phyloP scores from a whole-genome alignment of 2,329 filamentous ascomycete species.

The Nakataea oryzae region DNA sequence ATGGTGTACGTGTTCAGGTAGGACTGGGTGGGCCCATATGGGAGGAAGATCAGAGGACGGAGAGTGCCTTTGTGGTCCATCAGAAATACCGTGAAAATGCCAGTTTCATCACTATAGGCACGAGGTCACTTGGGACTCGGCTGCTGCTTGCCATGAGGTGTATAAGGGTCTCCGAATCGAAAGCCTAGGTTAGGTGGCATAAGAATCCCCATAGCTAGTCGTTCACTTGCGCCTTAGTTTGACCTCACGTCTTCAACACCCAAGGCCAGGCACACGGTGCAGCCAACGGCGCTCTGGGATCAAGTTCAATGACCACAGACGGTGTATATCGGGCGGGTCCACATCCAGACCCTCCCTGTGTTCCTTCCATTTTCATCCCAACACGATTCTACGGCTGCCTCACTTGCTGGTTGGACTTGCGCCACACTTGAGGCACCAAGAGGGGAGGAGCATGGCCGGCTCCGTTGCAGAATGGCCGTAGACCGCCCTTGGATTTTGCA shows the following conservation, averaged over 20 bases:
- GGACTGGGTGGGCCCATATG: not conserved
- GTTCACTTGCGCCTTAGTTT: not conserved
- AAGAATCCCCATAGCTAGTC: not conserved
- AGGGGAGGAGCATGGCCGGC: not conserved
- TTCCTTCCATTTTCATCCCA: not conserved
- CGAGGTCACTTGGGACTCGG: not conserved
- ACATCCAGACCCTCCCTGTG: not conserved
- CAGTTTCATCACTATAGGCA: not conserved
- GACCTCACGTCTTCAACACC: not conserved
- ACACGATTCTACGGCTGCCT: no score
- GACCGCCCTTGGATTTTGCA: not conserved
- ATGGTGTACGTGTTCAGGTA: not conserved
- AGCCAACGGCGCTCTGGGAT: no score
- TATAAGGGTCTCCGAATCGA: not conserved
- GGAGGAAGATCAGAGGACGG: not conserved
- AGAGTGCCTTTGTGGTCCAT: no score
- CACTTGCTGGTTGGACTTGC: not conserved
- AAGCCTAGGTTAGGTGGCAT: not conserved
- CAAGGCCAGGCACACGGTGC: not conserved
- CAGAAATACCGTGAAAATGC: not conserved
- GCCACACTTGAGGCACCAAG: not conserved
- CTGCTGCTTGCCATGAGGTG: no score
- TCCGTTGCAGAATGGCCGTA: no score
- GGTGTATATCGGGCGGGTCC: not conserved
- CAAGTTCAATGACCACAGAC: not conserved